Conservation (phyloP, 129 eudicot species). For the Flaveria trinervia region DNA sequence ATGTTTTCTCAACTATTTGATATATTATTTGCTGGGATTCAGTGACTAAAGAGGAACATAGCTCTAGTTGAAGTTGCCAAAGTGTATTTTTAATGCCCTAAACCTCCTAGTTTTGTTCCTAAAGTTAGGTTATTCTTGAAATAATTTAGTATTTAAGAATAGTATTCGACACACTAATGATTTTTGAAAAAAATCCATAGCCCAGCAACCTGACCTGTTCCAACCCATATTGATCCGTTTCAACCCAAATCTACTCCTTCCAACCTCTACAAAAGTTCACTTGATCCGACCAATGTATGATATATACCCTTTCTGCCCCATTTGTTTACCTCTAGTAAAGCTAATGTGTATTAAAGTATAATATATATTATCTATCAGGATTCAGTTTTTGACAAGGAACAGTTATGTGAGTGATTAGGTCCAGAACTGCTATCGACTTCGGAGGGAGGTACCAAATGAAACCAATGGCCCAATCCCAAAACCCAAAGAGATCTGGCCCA, state of each 20-base stretch:
- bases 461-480: constrained; percentile 41
- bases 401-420: constrained; percentile 45
- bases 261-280: too few species aligned
- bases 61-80: too few species aligned
- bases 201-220: too few species aligned
- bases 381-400: constrained; percentile 19
- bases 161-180: not conserved
- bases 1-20: too few species aligned
- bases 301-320: not conserved
- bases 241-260: not conserved
- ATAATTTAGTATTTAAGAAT: not conserved
- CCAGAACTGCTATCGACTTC: constrained; percentile 58
- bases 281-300: too few species aligned
- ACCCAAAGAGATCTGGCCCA: constrained; percentile 46
- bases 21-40: not conserved
- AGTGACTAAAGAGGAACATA: not conserved
- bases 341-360: not conserved
- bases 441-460: constrained; percentile 38
- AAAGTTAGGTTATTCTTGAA: not conserved
- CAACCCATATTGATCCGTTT: not conserved
- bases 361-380: not conserved
- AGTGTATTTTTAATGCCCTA: not conserved
- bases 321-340: not conserved
- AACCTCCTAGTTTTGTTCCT: not conserved
- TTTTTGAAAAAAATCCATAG: too few species aligned